These are phyloP conservation scores for Cetradonia linearis DNA, from an alignment of 495 filamentous ascomycete species.

Conservation along the genomic window DNA sequence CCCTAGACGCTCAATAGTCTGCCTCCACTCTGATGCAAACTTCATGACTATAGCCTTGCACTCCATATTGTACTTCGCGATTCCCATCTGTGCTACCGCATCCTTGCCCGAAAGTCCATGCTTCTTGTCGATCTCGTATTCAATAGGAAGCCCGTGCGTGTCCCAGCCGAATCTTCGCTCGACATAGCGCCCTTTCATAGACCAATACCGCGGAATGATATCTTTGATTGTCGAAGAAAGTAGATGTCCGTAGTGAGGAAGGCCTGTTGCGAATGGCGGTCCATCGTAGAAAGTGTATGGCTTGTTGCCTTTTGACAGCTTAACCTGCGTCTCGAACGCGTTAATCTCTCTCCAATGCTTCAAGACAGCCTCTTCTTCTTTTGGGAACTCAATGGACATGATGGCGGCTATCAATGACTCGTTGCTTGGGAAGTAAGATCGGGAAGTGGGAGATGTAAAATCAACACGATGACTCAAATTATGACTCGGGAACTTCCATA, in stretches of 20 bases:
- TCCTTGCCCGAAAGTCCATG: slow-evolving; percentile 80
- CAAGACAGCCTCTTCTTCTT: slow-evolving; percentile 76
- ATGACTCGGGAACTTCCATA: background rate
- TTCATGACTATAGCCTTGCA: slow-evolving; percentile 93
- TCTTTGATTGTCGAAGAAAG: slow-evolving; percentile 96
- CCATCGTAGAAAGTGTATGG: slow-evolving; percentile 81
- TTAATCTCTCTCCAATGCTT: slow-evolving; percentile 79
- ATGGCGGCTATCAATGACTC: slow-evolving; percentile 15
- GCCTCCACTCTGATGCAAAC: slow-evolving; percentile 79
- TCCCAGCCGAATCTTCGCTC: slow-evolving; percentile 68
- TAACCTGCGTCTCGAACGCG: slow-evolving; percentile 70
- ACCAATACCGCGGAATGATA: slow-evolving; percentile 94
- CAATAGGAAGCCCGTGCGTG: slow-evolving; percentile 90
- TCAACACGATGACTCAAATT: slow-evolving; percentile 1
- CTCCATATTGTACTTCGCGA: slow-evolving; percentile 86
- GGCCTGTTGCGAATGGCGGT: slow-evolving; percentile 48
- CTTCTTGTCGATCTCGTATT: slow-evolving; percentile 98
- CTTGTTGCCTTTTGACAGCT: slow-evolving; percentile 58
- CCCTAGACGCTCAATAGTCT: slow-evolving; percentile 80
- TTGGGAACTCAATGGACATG: slow-evolving; percentile 88
- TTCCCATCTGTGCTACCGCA: slow-evolving; percentile 76
- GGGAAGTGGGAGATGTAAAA: background rate
- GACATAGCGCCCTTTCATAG: slow-evolving; percentile 90
- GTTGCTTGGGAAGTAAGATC: background rate
- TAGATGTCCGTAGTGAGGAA: slow-evolving; percentile 93